A percentile compares a stretch with the other conserved stretches of the same genome.
Evolutionary conservation across 1,284 basidiomycete species (phyloP).

Genomic region (Mrakiaceae sp.): DNA sequence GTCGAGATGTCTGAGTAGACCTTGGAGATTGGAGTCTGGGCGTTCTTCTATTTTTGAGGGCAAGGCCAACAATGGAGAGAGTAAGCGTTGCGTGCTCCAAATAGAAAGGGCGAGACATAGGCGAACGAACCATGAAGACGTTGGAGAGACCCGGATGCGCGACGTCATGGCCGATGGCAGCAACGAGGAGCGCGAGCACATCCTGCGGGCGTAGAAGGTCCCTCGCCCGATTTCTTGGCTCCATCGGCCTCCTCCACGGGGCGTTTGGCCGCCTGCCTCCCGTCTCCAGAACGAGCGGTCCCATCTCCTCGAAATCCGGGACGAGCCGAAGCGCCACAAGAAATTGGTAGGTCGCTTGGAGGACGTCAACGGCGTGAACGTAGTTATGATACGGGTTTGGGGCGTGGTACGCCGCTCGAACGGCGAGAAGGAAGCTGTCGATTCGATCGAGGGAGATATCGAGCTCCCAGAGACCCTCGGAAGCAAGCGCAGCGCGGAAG

Average conservation of each 20-base stretch:
- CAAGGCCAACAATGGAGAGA: too few species aligned
- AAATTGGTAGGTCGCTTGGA: constrained; percentile 82
- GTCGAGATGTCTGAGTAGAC: constrained; percentile 82
- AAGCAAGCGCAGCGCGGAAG: constrained; percentile 4
- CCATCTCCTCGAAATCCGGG: too few species aligned
- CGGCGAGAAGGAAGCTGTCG: constrained; percentile 61
- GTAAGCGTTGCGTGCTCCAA: neutral
- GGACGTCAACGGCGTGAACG: constrained; percentile 83
- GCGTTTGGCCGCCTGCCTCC: neutral
- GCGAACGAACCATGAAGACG: constrained; percentile 65
- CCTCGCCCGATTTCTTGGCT: constrained; percentile 22
- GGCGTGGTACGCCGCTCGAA: constrained; percentile 71
- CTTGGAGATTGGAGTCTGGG: constrained; percentile 69
- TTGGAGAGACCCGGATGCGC: constrained; percentile 89
- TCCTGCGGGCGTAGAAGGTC: constrained; percentile 52
- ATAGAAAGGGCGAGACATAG: neutral
- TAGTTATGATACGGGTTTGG: constrained; percentile 93
- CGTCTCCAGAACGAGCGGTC: constrained; percentile 21
- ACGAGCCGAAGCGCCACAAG: constrained; percentile 58
- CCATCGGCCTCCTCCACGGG: constrained; percentile 4
- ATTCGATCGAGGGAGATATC: constrained; percentile 49
- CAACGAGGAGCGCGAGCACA: constrained; percentile 69
- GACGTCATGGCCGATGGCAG: constrained; percentile 88
- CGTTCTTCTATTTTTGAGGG: constrained; percentile 58
- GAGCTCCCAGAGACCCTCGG: constrained; percentile 60